Evolutionary conservation across 164 flowering plant genomes (phyloP).

Genomic region (Echeveria elegans): DNA sequence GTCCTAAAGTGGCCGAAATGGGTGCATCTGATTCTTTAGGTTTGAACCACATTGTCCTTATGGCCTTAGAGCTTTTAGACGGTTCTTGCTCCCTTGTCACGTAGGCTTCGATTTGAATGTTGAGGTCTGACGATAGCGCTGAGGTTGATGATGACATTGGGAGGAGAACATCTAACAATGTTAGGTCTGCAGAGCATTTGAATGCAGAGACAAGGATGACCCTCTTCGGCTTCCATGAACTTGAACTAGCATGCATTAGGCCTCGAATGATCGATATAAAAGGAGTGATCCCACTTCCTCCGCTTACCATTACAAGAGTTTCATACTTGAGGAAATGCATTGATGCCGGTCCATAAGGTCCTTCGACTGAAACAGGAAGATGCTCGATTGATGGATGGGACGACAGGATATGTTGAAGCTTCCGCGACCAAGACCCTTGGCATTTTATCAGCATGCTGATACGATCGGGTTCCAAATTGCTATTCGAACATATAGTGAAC

Average conservation of each 20-base stretch:
- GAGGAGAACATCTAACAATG: conserved; percentile 67
- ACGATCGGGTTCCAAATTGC: conserved; percentile 36
- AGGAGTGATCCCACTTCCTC: conserved; percentile 58
- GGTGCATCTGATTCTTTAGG: conserved; percentile 46
- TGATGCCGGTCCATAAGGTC: conserved; percentile 79
- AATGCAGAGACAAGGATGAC: conserved; percentile 47
- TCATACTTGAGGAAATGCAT: conserved; percentile 50
- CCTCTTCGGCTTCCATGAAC: conserved; percentile 26
- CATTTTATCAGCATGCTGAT: conserved; percentile 37
- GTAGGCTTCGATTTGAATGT: conserved; percentile 62
- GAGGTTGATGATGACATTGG: conserved; percentile 27
- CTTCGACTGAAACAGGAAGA: conserved; percentile 65
- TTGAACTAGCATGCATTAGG: conserved; percentile 27
- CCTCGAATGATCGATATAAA: conserved; percentile 65
- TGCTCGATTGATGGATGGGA: conserved; percentile 38
- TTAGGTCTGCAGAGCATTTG: conserved; percentile 43
- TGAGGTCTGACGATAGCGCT: conserved; percentile 24
- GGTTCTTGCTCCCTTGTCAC: conserved; percentile 57
- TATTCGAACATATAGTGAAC: conserved; percentile 41
- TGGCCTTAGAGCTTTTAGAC: conserved; percentile 13
- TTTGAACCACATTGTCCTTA: conserved; percentile 51
- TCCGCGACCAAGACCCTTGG: conserved; percentile 49
- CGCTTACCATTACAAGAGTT: not conserved
- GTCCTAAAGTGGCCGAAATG: conserved; percentile 47
- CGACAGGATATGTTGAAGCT: conserved; percentile 39